Base-by-base conservation (phyloP, 2,329 filamentous ascomycete genomes). In the Talaromyces sp. region DNA sequence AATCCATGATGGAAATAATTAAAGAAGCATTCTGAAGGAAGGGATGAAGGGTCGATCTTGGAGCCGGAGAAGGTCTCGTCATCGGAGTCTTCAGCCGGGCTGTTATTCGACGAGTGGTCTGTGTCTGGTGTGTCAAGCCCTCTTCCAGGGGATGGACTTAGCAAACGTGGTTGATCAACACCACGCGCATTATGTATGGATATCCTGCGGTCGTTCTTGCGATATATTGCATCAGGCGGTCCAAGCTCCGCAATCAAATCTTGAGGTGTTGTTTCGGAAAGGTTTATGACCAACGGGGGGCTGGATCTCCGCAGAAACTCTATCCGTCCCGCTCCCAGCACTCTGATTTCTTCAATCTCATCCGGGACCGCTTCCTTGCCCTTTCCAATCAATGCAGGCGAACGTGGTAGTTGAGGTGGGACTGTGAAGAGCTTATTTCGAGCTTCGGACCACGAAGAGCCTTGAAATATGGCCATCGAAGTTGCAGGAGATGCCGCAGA, bases 1-100 rank as follows among this genome's bases (percentile, higher is more conserved):
- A 99, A 96, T 1, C 95, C 95, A 68, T 97, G 89, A 69, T 94
- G 90, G 75, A 97, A 99, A 76, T 99, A 99, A 76, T 98, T 98
- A 79, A 95, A 97, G 76, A 98, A 99, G 69, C 89, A 93, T 71
- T 86, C 83, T 7, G 79, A 74, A 2, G 78, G 74, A n/a, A 79
- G 68, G 6, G 74, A 75, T 5, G 77, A 75, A 43, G 82, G 79
- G 74, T 96, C 92, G 3, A 88, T 85, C 1, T 88, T 86, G 3
- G 78, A 88, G 70, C 75, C 83, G 80, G 69, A 82, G 34, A 78
- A 77, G 61, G 75, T 69, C 34, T 91, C 90, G 25, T 84, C 82
- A 65, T 88, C 86, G 1, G 88, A 87, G 64, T 88, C 87, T 72
- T 92, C 90, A 0, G 88, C 90, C 31, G 85, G 85, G 1, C 89